phyloP scores from a whole-genome alignment of 2,329 filamentous ascomycete species.

The Neoscytalidium dimidiatum region DNA sequence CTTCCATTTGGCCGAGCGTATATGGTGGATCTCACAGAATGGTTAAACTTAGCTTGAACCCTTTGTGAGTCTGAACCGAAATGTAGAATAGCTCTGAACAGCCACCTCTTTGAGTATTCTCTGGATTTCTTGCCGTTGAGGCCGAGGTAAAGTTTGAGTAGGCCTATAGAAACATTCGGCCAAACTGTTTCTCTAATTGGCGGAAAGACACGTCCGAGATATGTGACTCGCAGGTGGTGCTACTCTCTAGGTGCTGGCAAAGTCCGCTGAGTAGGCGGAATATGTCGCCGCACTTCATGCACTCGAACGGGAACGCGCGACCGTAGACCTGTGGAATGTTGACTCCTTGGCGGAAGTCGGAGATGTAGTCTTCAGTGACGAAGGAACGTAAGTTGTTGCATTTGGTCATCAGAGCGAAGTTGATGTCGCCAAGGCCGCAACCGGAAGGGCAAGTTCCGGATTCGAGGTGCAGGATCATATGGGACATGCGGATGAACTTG shows the following conservation, averaged over 20 bases:
- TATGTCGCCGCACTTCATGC: not conserved
- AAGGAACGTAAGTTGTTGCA: not conserved
- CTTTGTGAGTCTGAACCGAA: too few species aligned
- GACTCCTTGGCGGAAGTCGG: not conserved
- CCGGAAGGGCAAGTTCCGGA: not conserved
- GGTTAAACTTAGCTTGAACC: too few species aligned
- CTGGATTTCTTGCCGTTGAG: not conserved
- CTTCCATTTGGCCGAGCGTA: too few species aligned
- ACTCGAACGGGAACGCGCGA: not conserved
- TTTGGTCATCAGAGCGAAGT: not conserved
- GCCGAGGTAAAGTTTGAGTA: not conserved
- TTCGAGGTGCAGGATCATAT: conserved; percentile 10
- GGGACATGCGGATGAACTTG: not conserved
- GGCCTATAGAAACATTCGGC: not conserved
- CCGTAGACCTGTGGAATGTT: not conserved
- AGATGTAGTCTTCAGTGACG: not conserved
- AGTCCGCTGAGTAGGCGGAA: not conserved
- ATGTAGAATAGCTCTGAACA: not conserved
- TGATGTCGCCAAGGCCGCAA: not conserved
- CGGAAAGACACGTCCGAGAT: not conserved
- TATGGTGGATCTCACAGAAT: too few species aligned
- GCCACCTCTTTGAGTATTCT: not conserved
- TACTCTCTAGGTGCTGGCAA: conserved; percentile 6
- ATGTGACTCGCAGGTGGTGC: not conserved
- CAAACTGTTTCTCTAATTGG: not conserved